Base-by-base conservation (phyloP, 176 grass and related monocot genomes). In the Cenchrus americanus region DNA sequence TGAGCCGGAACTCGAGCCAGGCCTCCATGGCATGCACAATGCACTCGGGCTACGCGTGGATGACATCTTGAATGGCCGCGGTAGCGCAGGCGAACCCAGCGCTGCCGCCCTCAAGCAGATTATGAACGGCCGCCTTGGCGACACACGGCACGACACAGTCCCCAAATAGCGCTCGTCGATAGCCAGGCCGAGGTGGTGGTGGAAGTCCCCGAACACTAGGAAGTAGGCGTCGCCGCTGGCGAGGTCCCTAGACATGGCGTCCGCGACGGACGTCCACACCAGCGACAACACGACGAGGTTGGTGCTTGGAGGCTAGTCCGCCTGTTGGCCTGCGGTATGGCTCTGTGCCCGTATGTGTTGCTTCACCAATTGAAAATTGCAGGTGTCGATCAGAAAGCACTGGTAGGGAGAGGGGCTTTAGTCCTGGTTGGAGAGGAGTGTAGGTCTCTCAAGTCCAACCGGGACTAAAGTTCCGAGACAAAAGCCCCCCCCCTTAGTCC, bases 141-240 rank as follows among this genome's bases (percentile, higher is more conserved):
- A 79, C 21, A 82, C 81, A 85, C n/a, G 10, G 8, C 27, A 14
- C 65, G 1, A 93, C 0, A 71, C 85, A 93, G 41, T 90, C 85
- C 11, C 88, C 82, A n/a, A 90, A 93, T 85, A 93, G 18, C 61
- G 32, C 12, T 63, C 52, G 18, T 63, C 73, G 3, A 83, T 8
- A 8, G 78, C 66, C 0, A 82, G 67, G 3, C 71, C 13, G 5
- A 90, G 67, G 22, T 64, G 67, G 48, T 51, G 64, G 8, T 73
- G 79, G 48, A 40, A 10, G 65, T 93, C 88, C 0, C 37, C 82
- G 0, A 58, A 5, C 21, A 90, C 37, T 8, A 67, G 42, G 2
- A 87, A 22, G 69, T 41, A 43, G 44, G 10, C 62, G 41, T n/a
- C 54, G 19, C 54, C 55, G 32, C 18, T 64, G 76, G 57, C 73